A percentile compares a stretch with the other conserved stretches of the same genome.
These are phyloP conservation scores for Suillus discolor DNA, from an alignment of 768 basidiomycete genomes.

Conservation along the genomic window DNA sequence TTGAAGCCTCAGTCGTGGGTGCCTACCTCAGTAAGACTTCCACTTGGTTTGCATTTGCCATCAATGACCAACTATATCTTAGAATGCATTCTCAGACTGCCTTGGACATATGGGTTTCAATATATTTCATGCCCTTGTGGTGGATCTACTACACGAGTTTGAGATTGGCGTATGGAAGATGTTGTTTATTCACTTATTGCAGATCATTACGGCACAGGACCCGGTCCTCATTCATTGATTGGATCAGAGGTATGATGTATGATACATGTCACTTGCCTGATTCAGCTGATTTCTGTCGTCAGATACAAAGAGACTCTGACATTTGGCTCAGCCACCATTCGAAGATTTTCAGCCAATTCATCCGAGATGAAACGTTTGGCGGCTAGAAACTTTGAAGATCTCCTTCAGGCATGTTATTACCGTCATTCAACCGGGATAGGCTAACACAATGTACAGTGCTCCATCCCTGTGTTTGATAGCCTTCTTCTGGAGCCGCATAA, in stretches of 20 bases:
- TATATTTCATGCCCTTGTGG: slow-evolving; percentile 28
- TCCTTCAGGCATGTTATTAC: slow-evolving; percentile 26
- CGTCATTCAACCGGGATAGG: neutral
- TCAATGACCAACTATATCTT: no score
- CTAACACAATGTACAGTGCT: slow-evolving; percentile 19
- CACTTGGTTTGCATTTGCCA: no score
- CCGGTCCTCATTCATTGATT: neutral
- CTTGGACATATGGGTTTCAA: slow-evolving; percentile 23
- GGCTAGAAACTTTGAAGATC: slow-evolving; percentile 38
- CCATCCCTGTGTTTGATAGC: slow-evolving; percentile 34
- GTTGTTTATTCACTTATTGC: slow-evolving; percentile 36
- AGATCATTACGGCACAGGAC: slow-evolving; percentile 19
- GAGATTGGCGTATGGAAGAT: slow-evolving; percentile 42
- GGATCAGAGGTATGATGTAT: neutral
- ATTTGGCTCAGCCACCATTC: slow-evolving; percentile 35
- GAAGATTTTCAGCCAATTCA: slow-evolving; percentile 30
- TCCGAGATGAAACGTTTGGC: slow-evolving; percentile 37
- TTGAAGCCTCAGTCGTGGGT: neutral
- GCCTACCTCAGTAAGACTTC: neutral
- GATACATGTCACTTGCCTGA: no score
- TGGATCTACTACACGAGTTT: slow-evolving; percentile 42
- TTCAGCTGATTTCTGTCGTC: neutral
- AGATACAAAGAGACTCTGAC: slow-evolving; percentile 14
- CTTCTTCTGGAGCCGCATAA: slow-evolving; percentile 16
- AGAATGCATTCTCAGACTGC: slow-evolving; percentile 40